phyloP scores from a whole-genome alignment of 208 protist genomes.

The Leishmania arabica region DNA sequence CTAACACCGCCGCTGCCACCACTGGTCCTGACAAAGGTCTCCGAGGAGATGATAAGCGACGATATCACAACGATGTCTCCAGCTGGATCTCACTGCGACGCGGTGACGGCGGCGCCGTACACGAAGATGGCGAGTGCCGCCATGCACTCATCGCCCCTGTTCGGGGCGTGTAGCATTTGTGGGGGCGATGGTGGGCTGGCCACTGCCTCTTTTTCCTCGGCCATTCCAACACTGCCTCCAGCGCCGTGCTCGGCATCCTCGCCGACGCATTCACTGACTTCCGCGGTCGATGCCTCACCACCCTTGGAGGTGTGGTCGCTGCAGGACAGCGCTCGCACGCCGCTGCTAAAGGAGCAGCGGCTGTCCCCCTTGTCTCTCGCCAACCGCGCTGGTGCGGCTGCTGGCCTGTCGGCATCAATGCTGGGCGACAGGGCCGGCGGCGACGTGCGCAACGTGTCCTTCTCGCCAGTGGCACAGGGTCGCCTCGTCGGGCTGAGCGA shows the following conservation, averaged over 20 bases:
- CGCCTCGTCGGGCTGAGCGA: slow-evolving; percentile 13
- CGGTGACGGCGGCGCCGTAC: not conserved
- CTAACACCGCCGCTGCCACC: not conserved
- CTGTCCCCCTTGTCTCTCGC: not conserved
- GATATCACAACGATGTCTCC: not conserved
- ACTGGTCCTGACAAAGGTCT: not conserved
- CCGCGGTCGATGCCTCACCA: not conserved
- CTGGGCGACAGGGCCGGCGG: not conserved
- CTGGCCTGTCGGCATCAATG: not conserved
- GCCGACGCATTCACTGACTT: not conserved
- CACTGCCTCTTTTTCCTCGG: not conserved
- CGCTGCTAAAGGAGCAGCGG: not conserved
- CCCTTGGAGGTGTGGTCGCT: not conserved
- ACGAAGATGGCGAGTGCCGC: not conserved
- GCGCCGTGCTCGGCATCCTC: not conserved
- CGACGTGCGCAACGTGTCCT: not conserved
- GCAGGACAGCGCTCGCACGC: not conserved
- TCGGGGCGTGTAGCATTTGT: not conserved
- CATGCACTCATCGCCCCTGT: not conserved
- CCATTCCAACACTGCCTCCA: not conserved
- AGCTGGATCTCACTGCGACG: slow-evolving; percentile 2
- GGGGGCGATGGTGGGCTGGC: not conserved
- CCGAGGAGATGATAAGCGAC: not conserved
- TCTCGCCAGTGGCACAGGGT: slow-evolving; percentile 5
- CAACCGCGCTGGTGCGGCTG: not conserved